These are phyloP conservation scores for Sclerotinia trifoliorum DNA, from an alignment of 2,329 filamentous ascomycete species.

Conservation along the genomic window DNA sequence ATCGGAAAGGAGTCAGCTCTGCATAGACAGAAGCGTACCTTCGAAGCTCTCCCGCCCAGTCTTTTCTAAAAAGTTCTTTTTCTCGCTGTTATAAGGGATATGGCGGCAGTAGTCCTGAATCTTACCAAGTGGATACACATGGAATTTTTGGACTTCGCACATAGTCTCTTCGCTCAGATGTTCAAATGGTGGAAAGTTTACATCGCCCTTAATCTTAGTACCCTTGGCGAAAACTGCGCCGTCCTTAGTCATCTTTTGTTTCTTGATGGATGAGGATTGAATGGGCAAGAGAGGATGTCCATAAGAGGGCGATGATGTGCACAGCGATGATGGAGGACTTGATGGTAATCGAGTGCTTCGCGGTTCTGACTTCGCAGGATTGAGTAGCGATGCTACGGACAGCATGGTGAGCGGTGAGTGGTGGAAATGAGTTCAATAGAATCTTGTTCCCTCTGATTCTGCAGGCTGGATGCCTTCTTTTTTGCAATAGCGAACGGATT, in stretches of 20 bases:
- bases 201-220: slow-evolving; percentile 56
- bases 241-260: slow-evolving; percentile 65
- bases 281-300: slow-evolving; percentile 33
- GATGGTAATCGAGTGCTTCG: slow-evolving; percentile 45
- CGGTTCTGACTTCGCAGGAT: slow-evolving; percentile 49
- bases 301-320: slow-evolving; percentile 34
- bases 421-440: slow-evolving; percentile 29
- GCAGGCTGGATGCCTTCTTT: slow-evolving; percentile 32
- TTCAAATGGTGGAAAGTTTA: slow-evolving; percentile 76
- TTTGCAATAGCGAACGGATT: slow-evolving; percentile 30
- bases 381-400: slow-evolving; percentile 64
- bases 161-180: slow-evolving; percentile 56
- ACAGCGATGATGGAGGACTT: slow-evolving; percentile 41
- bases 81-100: slow-evolving; percentile 93
- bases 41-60: slow-evolving; percentile 87
- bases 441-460: slow-evolving; percentile 31
- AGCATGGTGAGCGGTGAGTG: slow-evolving; percentile 50
- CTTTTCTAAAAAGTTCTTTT: slow-evolving; percentile 83
- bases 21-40: slow-evolving; percentile 54
- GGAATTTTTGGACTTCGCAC: slow-evolving; percentile 60
- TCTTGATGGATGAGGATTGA: slow-evolving; percentile 41
- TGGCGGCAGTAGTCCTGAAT: slow-evolving; percentile 66
- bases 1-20: slow-evolving; percentile 14
- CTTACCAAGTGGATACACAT: slow-evolving; percentile 63
- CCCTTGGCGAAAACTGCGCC: slow-evolving; percentile 61